Evolutionary conservation across 192 early-diverging fungal species (phyloP), one percentile per base, ranked within the genome.

Genomic region (Entomortierella lignicola): DNA sequence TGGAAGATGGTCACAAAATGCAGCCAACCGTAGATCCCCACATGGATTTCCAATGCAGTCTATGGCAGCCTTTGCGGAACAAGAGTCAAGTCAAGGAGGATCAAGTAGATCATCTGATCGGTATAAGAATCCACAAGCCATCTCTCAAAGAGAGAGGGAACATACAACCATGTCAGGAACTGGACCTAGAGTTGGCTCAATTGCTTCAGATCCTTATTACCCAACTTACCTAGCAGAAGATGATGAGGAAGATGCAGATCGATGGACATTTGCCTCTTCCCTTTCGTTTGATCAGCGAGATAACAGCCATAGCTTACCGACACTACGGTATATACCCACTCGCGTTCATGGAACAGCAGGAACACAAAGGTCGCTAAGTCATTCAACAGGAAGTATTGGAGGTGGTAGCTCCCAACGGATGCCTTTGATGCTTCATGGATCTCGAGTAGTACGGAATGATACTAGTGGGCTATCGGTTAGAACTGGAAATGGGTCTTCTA

Each of bases 181-280:
- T 15, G 67, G 62, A 15, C 48, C 68, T 3, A 57, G 63, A 32
- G 67, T 79, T 0, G 62, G 68, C 0, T 79, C 75, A 1, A 59
- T 79, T 21, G 63, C 67, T 13, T 79, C 75, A 0, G 75, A 79
- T 32, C 75, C 75, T 5, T 79, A 57, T 37, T 79, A 79, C 50
- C 75, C 75, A 31, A 48, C 75, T 1, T 70, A 79, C 50, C n/a
- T 79, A 50, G 75, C 75, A n/a, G 67, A 71, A 27, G 67, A 70
- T 50, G 81, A 82, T 20, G 81, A 82, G 26, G 81, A 82, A 54
- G 72, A 82, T 43, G 81, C 81, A 8, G 81, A 82, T 34, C 56
- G 66, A 27, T 82, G 81, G 81, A 82, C 81, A 11, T 82, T 82
- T 77, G 81, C 72, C 0, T 82, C 81, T 12, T 82, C 81, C 7